Evolutionary conservation across 208 protist genomes (phyloP).

Genomic region (Leishmania tarentolae): DNA sequence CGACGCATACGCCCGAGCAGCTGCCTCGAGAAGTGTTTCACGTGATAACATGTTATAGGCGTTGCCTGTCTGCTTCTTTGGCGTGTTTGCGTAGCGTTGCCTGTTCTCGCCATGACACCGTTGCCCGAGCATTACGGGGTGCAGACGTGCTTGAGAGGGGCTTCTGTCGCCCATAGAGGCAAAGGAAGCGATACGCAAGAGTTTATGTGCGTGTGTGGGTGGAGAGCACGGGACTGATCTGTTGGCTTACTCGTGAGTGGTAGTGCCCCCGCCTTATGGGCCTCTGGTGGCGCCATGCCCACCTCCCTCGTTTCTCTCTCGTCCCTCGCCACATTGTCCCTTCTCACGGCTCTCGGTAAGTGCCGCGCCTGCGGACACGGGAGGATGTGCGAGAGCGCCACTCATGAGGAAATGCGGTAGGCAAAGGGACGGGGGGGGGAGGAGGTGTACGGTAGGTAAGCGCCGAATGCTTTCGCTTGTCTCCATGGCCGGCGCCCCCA

Average conservation of each 20-base stretch:
- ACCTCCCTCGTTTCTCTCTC: neutral
- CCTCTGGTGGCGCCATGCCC: no score
- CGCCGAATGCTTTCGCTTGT: neutral
- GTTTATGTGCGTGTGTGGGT: neutral
- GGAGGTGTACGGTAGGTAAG: neutral
- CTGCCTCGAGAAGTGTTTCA: slow-evolving; percentile 10
- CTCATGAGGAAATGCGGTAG: neutral
- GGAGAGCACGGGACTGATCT: neutral
- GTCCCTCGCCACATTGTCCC: neutral
- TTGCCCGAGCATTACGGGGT: no score
- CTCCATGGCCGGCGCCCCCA: neutral
- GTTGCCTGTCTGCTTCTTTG: no score
- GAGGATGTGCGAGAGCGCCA: neutral
- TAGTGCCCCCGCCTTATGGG: neutral
- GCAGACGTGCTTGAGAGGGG: neutral
- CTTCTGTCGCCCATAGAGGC: neutral
- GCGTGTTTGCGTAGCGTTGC: no score
- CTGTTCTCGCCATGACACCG: no score
- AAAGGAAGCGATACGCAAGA: neutral
- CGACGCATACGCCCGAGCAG: slow-evolving; percentile 2
- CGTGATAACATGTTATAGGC: neutral
- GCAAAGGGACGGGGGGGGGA: neutral
- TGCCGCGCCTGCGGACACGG: neutral
- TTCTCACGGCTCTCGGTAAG: neutral
- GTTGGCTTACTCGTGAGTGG: neutral